Evolutionary conservation across 805 yeast genomes (phyloP).

Genomic region (Wickerhamomyces strasburgensis): DNA sequence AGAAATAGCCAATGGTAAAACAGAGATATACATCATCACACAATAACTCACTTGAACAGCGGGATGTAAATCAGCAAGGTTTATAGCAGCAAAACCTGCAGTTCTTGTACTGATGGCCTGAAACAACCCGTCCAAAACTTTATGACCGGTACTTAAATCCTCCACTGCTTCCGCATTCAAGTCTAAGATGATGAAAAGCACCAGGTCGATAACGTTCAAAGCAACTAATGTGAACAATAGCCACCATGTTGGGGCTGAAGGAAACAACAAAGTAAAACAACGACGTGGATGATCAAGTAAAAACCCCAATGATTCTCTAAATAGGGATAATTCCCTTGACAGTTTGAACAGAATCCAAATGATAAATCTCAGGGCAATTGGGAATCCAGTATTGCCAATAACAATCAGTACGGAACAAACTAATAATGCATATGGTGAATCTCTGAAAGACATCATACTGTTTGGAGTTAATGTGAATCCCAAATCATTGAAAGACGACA

Average conservation of each 20-base stretch:
- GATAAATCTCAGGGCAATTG: conserved; percentile 70
- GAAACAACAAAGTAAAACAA: conserved; percentile 89
- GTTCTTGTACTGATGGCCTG: conserved; percentile 94
- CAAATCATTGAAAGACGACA: conserved; percentile 77
- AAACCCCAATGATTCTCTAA: conserved; percentile 76
- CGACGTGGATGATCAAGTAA: conserved; percentile 94
- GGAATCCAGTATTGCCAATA: conserved; percentile 94
- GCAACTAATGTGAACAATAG: conserved; percentile 65
- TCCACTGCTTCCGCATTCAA: conserved; percentile 46
- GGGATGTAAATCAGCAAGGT: conserved; percentile 69
- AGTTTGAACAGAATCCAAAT: conserved; percentile 75
- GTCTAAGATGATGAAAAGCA: conserved; percentile 78
- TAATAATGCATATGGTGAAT: conserved; percentile 60
- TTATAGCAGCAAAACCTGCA: conserved; percentile 80
- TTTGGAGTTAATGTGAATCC: conserved; percentile 81
- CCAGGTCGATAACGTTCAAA: conserved; percentile 71
- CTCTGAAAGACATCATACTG: conserved; percentile 66
- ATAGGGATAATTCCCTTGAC: conserved; percentile 58
- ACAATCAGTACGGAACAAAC: conserved; percentile 67
- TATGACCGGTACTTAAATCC: conserved; percentile 57
- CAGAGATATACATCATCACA: conserved; percentile 98
- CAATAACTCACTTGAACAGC: conserved; percentile 90
- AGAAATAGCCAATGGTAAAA: conserved; percentile 91
- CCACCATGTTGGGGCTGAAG: conserved; percentile 96
- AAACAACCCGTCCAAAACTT: conserved; percentile 77